Conservation (phyloP, 2,329 filamentous ascomycete species). For the Hypoxylon sp. region DNA sequence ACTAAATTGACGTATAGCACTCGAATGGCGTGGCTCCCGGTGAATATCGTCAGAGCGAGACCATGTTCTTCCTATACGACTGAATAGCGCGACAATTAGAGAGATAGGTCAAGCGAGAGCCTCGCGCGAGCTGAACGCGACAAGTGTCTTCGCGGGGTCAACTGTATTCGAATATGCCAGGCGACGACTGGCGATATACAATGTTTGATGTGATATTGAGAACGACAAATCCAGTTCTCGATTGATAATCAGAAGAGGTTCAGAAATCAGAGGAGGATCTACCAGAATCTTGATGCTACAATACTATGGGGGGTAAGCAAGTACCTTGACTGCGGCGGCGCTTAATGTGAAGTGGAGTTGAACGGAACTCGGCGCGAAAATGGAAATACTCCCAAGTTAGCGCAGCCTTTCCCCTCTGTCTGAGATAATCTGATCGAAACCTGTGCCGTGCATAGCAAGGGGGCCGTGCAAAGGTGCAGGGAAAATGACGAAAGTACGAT, state of each 20-base stretch:
- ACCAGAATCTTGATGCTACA: constrained; percentile 36
- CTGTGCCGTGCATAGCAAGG: constrained; percentile 44
- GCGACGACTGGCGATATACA: constrained; percentile 25
- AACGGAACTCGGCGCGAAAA: constrained; percentile 47
- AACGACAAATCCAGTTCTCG: constrained; percentile 35
- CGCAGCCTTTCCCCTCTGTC: constrained; percentile 28
- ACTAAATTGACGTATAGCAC: constrained; percentile 46
- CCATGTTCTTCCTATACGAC: constrained; percentile 46
- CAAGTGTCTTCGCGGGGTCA: constrained; percentile 22
- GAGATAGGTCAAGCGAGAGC: constrained; percentile 34
- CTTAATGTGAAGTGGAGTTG: constrained; percentile 52
- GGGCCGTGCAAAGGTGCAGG: constrained; percentile 50
- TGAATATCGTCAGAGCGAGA: constrained; percentile 44
- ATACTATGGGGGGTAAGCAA: constrained; percentile 35
- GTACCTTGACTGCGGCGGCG: constrained; percentile 48
- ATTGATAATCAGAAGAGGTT: constrained; percentile 41
- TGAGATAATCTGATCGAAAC: constrained; percentile 45
- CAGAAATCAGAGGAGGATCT: constrained; percentile 42
- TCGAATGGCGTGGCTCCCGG: constrained; percentile 45
- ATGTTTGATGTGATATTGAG: constrained; percentile 27
- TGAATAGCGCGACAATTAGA: constrained; percentile 36
- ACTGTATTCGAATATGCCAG: constrained; percentile 33
- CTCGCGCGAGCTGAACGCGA: constrained; percentile 41
- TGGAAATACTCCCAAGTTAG: constrained; percentile 50
- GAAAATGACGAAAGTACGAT: constrained; percentile 29